These are phyloP conservation scores for Alloteropsis angusta DNA, from an alignment of 202 grass and related monocot genomes.

Conservation along the genomic window DNA sequence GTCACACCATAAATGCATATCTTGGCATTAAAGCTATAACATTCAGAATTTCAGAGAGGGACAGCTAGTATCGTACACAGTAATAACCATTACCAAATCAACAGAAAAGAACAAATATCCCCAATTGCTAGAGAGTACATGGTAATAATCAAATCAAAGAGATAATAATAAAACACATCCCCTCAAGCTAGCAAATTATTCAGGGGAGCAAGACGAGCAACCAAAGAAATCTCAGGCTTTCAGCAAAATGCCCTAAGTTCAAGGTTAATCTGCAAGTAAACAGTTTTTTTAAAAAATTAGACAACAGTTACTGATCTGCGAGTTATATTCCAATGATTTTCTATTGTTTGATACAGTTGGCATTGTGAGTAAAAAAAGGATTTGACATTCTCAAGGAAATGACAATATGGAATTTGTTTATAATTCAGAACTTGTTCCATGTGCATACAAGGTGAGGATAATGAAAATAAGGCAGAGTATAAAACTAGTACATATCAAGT, in stretches of 20 bases:
- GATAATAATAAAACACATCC: neutral
- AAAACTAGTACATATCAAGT: neutral
- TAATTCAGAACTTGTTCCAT: neutral
- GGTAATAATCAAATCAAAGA: neutral
- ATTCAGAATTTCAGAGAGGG: conserved; percentile 4
- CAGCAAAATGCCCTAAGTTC: neutral
- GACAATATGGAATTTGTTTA: neutral
- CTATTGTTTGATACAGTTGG: neutral
- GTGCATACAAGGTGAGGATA: neutral
- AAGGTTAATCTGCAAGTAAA: neutral
- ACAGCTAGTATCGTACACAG: neutral
- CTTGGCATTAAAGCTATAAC: neutral
- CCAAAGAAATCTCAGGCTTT: neutral
- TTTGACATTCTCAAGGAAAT: neutral
- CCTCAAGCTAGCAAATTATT: neutral
- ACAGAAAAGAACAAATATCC: neutral
- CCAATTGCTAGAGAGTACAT: neutral
- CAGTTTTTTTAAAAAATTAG: neutral
- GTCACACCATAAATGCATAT: neutral
- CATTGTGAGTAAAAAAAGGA: neutral
- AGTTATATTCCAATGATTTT: neutral
- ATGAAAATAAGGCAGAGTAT: neutral
- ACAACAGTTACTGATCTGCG: neutral
- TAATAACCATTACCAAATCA: neutral
- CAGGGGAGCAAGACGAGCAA: neutral